Conservation (phyloP, 345 rosid species). For the Pistacia integerrima region DNA sequence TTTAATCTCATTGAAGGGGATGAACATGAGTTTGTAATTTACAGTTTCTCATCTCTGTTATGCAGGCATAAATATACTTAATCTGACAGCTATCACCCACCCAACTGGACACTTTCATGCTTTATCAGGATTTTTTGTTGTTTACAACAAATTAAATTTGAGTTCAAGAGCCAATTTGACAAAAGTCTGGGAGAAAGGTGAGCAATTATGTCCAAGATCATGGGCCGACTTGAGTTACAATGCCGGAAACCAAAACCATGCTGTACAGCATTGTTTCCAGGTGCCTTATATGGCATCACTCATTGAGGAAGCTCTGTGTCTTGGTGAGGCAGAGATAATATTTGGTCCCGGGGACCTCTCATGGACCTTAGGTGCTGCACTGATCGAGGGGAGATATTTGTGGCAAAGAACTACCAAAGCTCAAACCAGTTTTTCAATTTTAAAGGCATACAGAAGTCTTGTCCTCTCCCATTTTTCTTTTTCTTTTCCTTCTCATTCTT, state of each 20-base stretch:
- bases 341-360: slow-evolving; percentile 66
- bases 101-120: slow-evolving; percentile 46
- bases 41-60: slow-evolving; percentile 5
- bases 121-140: slow-evolving; percentile 56
- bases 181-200: slow-evolving; percentile 44
- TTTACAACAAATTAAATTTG: slow-evolving; percentile 42
- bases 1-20: not conserved
- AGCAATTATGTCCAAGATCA: slow-evolving; percentile 42
- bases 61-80: slow-evolving; percentile 40
- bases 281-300: slow-evolving; percentile 52
- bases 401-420: slow-evolving; percentile 23
- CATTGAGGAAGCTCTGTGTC: slow-evolving; percentile 42
- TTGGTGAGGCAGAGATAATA: slow-evolving; percentile 34
- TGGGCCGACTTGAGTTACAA: slow-evolving; percentile 26
- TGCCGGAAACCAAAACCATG: slow-evolving; percentile 28
- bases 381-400: slow-evolving; percentile 44
- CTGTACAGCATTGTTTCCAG: slow-evolving; percentile 42
- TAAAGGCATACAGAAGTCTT: slow-evolving; percentile 21
- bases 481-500: slow-evolving; percentile 39
- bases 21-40: not conserved
- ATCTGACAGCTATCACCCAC: slow-evolving; percentile 25
- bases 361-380: slow-evolving; percentile 66
- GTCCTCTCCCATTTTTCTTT: slow-evolving; percentile 38
- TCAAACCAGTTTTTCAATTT: slow-evolving; percentile 13
- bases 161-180: slow-evolving; percentile 41